Conservation (phyloP, 371 early-diverging fungal genomes). For the Rhizomucor pusillus region DNA sequence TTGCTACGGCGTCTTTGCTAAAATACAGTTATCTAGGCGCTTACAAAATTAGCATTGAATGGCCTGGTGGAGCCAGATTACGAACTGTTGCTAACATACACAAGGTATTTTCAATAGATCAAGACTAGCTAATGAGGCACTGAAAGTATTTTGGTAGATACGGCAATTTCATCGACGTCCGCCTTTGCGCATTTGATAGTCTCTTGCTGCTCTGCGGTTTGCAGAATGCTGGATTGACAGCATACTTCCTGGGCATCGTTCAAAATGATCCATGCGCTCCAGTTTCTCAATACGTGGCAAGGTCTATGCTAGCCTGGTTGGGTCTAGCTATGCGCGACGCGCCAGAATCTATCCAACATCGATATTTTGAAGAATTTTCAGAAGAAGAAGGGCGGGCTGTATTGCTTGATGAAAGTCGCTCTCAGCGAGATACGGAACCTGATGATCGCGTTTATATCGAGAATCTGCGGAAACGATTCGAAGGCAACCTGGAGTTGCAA, state of each 20-base stretch:
- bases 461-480: slow-evolving; percentile 36
- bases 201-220: slow-evolving; percentile 64
- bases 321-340: slow-evolving; percentile 50
- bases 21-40: slow-evolving; percentile 15
- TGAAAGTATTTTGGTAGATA: slow-evolving; percentile 23
- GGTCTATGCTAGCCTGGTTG: slow-evolving; percentile 45
- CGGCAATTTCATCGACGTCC: slow-evolving; percentile 64
- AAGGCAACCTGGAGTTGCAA: slow-evolving; percentile 33
- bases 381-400: slow-evolving; percentile 47
- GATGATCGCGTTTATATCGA: slow-evolving; percentile 35
- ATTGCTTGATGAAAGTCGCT: slow-evolving; percentile 29
- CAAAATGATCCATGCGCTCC: slow-evolving; percentile 57
- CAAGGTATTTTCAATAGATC: slow-evolving; percentile 23
- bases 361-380: slow-evolving; percentile 43
- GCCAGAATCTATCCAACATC: slow-evolving; percentile 12
- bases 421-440: slow-evolving; percentile 24
- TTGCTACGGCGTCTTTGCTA: background rate
- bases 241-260: slow-evolving; percentile 56
- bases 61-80: slow-evolving; percentile 65
- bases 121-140: background rate
- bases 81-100: slow-evolving; percentile 61
- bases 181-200: slow-evolving; percentile 65
- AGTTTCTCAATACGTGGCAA: slow-evolving; percentile 52
- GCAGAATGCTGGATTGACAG: slow-evolving; percentile 38
- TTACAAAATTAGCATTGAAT: slow-evolving; percentile 58